Percentiles rank a stretch among this genome's conserved stretches.
These are phyloP conservation scores for Annulohypoxylon bovei DNA, from an alignment of 495 filamentous ascomycete species.

Conservation along the genomic window DNA sequence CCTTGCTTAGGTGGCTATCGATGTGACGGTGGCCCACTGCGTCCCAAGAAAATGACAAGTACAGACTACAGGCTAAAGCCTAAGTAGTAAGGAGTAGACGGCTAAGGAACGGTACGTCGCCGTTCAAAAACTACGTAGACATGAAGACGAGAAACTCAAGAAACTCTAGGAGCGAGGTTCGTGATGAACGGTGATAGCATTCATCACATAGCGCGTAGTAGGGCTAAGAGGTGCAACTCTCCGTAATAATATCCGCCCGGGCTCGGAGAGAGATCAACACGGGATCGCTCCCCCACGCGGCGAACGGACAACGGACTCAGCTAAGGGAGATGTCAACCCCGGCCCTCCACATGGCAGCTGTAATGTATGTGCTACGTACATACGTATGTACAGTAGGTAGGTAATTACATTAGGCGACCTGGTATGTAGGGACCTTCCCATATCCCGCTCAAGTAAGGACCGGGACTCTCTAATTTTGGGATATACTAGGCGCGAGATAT, in stretches of 20 bases:
- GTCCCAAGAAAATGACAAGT: slow-evolving; percentile 26
- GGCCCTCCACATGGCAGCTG: slow-evolving; percentile 35
- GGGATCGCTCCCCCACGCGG: slow-evolving; percentile 24
- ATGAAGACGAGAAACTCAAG: neutral
- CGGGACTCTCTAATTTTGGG: slow-evolving; percentile 29
- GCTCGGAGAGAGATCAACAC: slow-evolving; percentile 19
- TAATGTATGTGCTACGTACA: slow-evolving; percentile 37
- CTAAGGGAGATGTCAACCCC: slow-evolving; percentile 1
- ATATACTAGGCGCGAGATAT: slow-evolving; percentile 24
- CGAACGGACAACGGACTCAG: slow-evolving; percentile 20
- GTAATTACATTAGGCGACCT: neutral
- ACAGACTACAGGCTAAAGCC: slow-evolving; percentile 7
- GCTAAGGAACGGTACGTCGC: neutral
- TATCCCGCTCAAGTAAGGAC: slow-evolving; percentile 38
- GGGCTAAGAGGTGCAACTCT: neutral
- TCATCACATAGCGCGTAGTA: neutral
- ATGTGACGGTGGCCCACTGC: slow-evolving; percentile 36
- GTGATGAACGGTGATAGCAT: neutral
- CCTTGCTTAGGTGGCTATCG: slow-evolving; percentile 36
- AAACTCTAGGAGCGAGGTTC: neutral
- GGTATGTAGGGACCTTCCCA: slow-evolving; percentile 7
- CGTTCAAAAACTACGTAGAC: neutral
- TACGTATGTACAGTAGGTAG: slow-evolving; percentile 13
- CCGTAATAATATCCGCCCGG: slow-evolving; percentile 3
- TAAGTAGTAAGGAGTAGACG: neutral